Evolutionary conservation across 2,329 filamentous ascomycete genomes (phyloP).

Genomic region (Ustulina deusta): DNA sequence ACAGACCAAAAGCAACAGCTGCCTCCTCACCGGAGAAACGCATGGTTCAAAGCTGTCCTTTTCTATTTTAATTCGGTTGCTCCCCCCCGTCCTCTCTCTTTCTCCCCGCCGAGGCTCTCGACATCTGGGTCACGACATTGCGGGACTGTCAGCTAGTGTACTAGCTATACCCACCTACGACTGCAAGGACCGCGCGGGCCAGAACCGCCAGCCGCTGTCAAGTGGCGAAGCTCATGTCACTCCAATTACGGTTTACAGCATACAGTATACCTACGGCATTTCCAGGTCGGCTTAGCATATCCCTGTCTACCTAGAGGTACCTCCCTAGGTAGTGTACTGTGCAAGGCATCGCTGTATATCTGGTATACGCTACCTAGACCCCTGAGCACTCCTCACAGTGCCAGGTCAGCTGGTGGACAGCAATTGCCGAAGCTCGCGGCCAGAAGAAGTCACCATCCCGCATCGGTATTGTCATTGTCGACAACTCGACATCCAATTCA

Average conservation of each 20-base stretch:
- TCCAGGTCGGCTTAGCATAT: neutral
- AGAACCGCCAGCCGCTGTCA: conserved; percentile 15
- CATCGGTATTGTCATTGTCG: conserved; percentile 3
- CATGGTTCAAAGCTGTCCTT: no score
- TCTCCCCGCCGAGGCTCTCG: no score
- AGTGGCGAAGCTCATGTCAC: no score
- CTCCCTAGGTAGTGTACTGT: neutral
- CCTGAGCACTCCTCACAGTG: conserved; percentile 15
- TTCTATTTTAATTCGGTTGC: no score
- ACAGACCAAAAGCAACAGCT: no score
- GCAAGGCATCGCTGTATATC: neutral
- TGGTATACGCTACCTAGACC: neutral
- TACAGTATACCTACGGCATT: neutral
- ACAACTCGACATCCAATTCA: conserved; percentile 1
- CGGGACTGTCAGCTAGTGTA: no score
- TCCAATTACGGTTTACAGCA: no score
- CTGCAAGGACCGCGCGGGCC: neutral
- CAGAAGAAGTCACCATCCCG: conserved; percentile 18
- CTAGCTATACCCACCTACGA: neutral
- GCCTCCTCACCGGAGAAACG: no score
- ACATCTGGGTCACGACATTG: no score
- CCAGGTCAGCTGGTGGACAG: conserved; percentile 1
- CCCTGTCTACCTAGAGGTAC: neutral
- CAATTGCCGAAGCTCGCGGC: neutral
- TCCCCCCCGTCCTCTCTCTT: no score